phyloP scores from a whole-genome alignment of 2,329 filamentous ascomycete genomes.

The Hymenoscyphus salicellus region DNA sequence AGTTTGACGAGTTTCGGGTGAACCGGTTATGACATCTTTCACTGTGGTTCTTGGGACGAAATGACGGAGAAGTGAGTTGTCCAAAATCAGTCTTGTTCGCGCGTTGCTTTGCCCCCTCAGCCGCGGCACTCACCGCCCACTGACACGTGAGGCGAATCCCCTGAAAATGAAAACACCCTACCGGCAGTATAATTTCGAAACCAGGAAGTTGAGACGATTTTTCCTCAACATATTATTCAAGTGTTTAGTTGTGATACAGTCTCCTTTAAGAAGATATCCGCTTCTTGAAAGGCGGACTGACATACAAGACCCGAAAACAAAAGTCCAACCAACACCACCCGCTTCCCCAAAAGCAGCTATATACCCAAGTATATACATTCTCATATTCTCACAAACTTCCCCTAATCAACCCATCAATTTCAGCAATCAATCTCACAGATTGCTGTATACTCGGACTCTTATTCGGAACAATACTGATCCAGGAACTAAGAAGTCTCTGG shows the following conservation, averaged over 20 bases:
- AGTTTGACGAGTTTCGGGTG: not conserved
- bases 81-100: too few species aligned
- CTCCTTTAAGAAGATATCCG: too few species aligned
- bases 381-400: not conserved
- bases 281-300: too few species aligned
- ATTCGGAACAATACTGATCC: constrained; percentile 21
- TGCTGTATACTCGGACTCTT: constrained; percentile 45
- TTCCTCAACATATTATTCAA: too few species aligned
- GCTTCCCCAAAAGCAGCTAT: not conserved
- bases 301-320: not conserved
- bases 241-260: too few species aligned
- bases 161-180: too few species aligned
- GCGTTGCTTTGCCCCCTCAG: too few species aligned
- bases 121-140: too few species aligned
- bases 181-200: too few species aligned
- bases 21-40: not conserved
- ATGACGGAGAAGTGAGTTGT: not conserved
- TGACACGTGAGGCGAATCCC: too few species aligned
- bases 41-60: not conserved
- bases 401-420: constrained; percentile 44
- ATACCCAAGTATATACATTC: not conserved
- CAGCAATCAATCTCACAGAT: constrained; percentile 45
- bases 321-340: not conserved
- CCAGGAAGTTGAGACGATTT: too few species aligned
- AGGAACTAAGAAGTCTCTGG: constrained; percentile 16